Evolutionary conservation across 768 basidiomycete species (phyloP), one percentile per base, ranked within the genome.

Genomic region (Collybia sordida): DNA sequence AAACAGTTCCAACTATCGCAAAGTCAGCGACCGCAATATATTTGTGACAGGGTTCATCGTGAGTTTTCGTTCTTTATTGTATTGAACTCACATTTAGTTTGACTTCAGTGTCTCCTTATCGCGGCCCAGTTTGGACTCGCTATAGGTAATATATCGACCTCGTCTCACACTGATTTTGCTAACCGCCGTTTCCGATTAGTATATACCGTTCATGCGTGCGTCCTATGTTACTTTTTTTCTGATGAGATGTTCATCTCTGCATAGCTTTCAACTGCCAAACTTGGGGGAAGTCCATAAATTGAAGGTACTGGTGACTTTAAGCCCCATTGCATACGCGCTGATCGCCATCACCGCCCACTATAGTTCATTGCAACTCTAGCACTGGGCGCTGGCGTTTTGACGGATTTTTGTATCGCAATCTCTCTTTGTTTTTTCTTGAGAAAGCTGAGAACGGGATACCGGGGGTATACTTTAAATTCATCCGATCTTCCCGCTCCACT

Each of bases 1-100:
- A 47, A 22, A 45, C 14, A 19, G 17, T 37, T 43, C 25, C 54
- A 14, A 56, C 25, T 23, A 47, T 42, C 14, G 15, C 50, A 24
- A 51, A 85, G 83, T 85, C 58, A 84, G 83, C 66, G 69, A 79
- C 36, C 66, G 68, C 25, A 84, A 83, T 52, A 49, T 74, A 8
- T 63, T 57, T 35, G 61, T 82, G 19, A 80, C 80, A 5, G 68
- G 62, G 0, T 36, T 61, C 22, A 72, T 85, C 45, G 81, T 83
- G 53, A 58, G 77, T 59, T 18, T 6, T 45, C 19, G 17, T n/a
- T 15, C 23, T 38, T 36, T 15, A 14, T n/a, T 17, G 2, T 35
- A 25, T 14, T 27, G 3, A 15, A 45, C 2, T 4, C 19, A 23
- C 18, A 25, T 40, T 3, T 22, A 34, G 3, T 12, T 21, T 38